Evolutionary conservation across 768 basidiomycete species (phyloP).

Genomic region (Russula abietina): DNA sequence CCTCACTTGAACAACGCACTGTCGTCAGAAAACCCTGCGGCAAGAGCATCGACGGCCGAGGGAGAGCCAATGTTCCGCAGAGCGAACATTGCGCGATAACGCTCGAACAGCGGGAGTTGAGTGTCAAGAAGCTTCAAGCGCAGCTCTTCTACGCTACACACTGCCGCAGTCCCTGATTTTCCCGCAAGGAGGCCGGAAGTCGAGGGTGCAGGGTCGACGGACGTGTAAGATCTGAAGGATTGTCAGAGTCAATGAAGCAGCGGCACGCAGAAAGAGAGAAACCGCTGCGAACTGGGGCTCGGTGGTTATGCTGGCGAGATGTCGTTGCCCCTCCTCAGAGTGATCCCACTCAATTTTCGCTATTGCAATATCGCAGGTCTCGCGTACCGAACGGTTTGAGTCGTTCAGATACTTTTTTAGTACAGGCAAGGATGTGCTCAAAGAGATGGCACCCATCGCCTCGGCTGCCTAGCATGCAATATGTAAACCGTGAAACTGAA

Average conservation of each 20-base stretch:
- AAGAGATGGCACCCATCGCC: slow-evolving; percentile 92
- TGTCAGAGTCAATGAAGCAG: not conserved
- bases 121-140: slow-evolving; percentile 59
- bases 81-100: slow-evolving; percentile 98
- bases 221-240: slow-evolving; percentile 59
- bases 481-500: not conserved
- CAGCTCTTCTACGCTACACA: slow-evolving; percentile 47
- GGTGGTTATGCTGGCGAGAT: slow-evolving; percentile 34
- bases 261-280: not conserved
- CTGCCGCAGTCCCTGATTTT: slow-evolving; percentile 44
- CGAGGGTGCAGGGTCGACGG: slow-evolving; percentile 86
- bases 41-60: slow-evolving; percentile 83
- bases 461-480: slow-evolving; percentile 75
- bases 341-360: slow-evolving; percentile 92
- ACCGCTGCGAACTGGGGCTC: slow-evolving; percentile 36
- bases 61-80: slow-evolving; percentile 87
- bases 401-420: slow-evolving; percentile 69
- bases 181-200: slow-evolving; percentile 56
- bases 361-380: slow-evolving; percentile 96
- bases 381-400: slow-evolving; percentile 68
- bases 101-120: slow-evolving; percentile 71
- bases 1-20: slow-evolving; percentile 89
- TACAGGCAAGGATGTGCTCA: slow-evolving; percentile 55
- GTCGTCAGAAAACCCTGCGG: slow-evolving; percentile 82
- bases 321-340: slow-evolving; percentile 60